Base-by-base conservation (phyloP, 345 rosid genomes). In the Physaria fendleri region DNA sequence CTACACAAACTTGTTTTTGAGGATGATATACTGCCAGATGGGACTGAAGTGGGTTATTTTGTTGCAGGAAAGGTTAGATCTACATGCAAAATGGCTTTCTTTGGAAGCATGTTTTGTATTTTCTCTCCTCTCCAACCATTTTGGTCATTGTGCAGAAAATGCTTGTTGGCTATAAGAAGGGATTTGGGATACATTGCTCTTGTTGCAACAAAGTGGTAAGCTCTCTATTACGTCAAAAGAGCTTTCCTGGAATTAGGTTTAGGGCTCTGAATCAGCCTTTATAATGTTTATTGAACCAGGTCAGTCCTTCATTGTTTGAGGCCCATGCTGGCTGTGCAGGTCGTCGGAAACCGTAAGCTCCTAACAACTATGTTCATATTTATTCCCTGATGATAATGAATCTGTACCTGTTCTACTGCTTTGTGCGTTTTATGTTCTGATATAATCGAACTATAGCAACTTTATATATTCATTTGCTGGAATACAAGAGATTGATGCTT, bases 321-420 rank as follows among this genome's bases (percentile, higher is more conserved):
- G 85, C 95, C 66, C 98, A 92, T 86, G 98, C 98, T 70, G 98
- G 98, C 64, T 88, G 77, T 78, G 83, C 95, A 41, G 63, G 77
- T 45, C 95, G 98, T 45, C 84, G 96, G 59, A 88, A 88, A 57
- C 97, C 97, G 98, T 92, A 76, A 88, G 97, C 79, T 46, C 14
- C 46, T 43, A 25, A 29, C 41, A 44, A 7, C 21, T 22, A 21
- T 62, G 18, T 52, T 34, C 16, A 11, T 52, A 34, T 34, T 6
- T 25, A 59, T 28, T 30, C 53, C 33, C 18, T 33, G 25, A n/a
- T 22, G 8, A 21, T 49, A 22, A 29, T 38, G 39, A 24, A 7
- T 25, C 9, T 20, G 21, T 17, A 3, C 57, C 41, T 27, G 5
- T 29, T 63, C 28, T 29, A 28, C 32, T 39, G 16, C 49, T 14